phyloP scores from a whole-genome alignment of 495 filamentous ascomycete genomes.

The Penicillium angulare region DNA sequence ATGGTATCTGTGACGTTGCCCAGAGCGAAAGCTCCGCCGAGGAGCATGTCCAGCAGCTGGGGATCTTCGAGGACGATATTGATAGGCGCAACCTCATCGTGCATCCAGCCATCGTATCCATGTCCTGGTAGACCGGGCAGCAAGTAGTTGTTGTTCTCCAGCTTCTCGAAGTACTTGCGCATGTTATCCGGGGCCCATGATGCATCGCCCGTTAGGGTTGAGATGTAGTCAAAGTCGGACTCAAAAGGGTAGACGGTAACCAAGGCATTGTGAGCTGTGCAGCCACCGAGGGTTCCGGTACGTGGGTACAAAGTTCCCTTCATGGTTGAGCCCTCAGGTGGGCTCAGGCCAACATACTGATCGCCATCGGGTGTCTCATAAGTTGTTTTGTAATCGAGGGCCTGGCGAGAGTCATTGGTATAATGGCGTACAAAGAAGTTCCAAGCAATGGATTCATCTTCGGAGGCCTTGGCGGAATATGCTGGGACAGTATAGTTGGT shows the following conservation, averaged over 20 bases:
- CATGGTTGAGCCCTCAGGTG: slow-evolving; percentile 36
- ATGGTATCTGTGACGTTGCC: slow-evolving; percentile 41
- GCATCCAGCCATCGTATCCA: slow-evolving; percentile 59
- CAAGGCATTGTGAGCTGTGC: slow-evolving; percentile 47
- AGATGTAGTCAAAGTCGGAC: slow-evolving; percentile 49
- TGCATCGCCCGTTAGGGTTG: slow-evolving; percentile 39
- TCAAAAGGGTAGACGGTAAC: slow-evolving; percentile 39
- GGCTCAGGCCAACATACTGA: slow-evolving; percentile 37
- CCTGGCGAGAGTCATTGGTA: slow-evolving; percentile 33
- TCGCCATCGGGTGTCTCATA: slow-evolving; percentile 40
- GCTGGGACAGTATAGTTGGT: slow-evolving; percentile 39
- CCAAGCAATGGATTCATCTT: slow-evolving; percentile 41
- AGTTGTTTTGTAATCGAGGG: slow-evolving; percentile 44
- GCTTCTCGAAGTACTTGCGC: slow-evolving; percentile 39
- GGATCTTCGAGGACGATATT: slow-evolving; percentile 49
- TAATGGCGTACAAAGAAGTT: slow-evolving; percentile 52
- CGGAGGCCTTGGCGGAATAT: slow-evolving; percentile 33
- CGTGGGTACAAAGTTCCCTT: slow-evolving; percentile 49
- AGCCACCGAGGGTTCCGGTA: slow-evolving; percentile 47
- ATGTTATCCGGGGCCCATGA: slow-evolving; percentile 45
- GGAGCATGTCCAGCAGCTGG: slow-evolving; percentile 49
- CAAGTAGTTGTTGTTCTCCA: slow-evolving; percentile 57
- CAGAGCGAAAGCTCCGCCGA: slow-evolving; percentile 51
- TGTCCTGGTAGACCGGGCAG: slow-evolving; percentile 44
- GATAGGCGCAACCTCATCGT: slow-evolving; percentile 46